Percentiles rank a stretch among this genome's conserved stretches.
phyloP scores from a whole-genome alignment of 2,329 filamentous ascomycete genomes.

The Dactylellina cionopaga region DNA sequence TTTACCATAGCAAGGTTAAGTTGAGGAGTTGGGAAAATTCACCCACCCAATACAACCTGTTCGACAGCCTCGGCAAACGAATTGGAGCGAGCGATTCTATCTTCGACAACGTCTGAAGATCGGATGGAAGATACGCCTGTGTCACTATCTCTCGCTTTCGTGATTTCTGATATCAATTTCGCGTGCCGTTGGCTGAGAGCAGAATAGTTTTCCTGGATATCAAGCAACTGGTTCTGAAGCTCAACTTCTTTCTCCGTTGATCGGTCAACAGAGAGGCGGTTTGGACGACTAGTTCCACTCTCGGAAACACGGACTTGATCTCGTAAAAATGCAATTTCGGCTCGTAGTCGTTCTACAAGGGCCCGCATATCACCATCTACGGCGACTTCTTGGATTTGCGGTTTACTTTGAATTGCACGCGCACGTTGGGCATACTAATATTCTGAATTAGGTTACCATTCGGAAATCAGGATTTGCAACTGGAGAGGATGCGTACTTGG shows the following conservation, averaged over 20 bases:
- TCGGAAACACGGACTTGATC: slow-evolving; percentile 92
- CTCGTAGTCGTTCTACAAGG: slow-evolving; percentile 89
- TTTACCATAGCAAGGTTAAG: background rate
- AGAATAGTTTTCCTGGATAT: slow-evolving; percentile 93
- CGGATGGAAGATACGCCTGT: slow-evolving; percentile 68
- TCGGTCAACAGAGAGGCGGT: slow-evolving; percentile 64
- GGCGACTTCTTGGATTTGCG: slow-evolving; percentile 86
- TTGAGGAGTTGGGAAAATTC: background rate
- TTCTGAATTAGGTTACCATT: background rate
- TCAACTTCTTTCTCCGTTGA: slow-evolving; percentile 86
- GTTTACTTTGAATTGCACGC: slow-evolving; percentile 95
- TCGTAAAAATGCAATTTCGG: slow-evolving; percentile 90
- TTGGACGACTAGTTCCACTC: slow-evolving; percentile 73
- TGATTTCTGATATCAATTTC: slow-evolving; percentile 93
- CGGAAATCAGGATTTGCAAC: background rate
- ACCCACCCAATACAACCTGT: slow-evolving; percentile 76
- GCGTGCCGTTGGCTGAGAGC: slow-evolving; percentile 91
- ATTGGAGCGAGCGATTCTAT: slow-evolving; percentile 91
- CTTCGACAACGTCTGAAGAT: slow-evolving; percentile 77
- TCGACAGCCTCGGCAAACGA: slow-evolving; percentile 96
- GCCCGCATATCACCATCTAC: slow-evolving; percentile 95
- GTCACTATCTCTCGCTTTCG: slow-evolving; percentile 80
- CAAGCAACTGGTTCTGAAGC: slow-evolving; percentile 90
- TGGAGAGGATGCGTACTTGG: slow-evolving; percentile 59
- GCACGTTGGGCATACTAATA: slow-evolving; percentile 91